A percentile compares a stretch with the other conserved stretches of the same genome.
Conservation (phyloP, 2,329 filamentous ascomycete species). For the Alternaria metachromatica region DNA sequence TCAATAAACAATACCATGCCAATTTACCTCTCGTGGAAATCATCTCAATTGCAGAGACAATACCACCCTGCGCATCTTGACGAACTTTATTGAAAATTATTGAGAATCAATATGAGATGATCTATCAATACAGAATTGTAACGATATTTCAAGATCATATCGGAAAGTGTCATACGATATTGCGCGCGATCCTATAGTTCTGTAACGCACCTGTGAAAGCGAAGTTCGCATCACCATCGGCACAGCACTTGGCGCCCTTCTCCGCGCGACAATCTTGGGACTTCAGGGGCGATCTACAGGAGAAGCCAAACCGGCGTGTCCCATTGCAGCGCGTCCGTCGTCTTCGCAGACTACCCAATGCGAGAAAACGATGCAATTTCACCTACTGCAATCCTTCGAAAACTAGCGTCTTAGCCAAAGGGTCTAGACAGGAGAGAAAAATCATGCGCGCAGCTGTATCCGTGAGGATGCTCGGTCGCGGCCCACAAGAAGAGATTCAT, state of each 20-base stretch:
- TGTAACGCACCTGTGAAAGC: slow-evolving; percentile 3
- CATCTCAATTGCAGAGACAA: background rate
- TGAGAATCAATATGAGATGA: background rate
- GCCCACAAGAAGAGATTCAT: background rate
- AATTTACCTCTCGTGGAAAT: background rate
- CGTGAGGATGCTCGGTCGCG: background rate
- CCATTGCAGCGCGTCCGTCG: background rate
- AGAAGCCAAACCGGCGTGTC: slow-evolving; percentile 1
- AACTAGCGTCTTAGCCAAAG: background rate
- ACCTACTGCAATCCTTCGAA: background rate
- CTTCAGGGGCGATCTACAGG: slow-evolving; percentile 20
- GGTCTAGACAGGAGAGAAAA: background rate
- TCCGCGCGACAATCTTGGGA: background rate
- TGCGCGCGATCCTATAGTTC: slow-evolving; percentile 1
- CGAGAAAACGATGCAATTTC: background rate
- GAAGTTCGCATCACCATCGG: slow-evolving; percentile 4
- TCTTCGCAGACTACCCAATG: background rate
- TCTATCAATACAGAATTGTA: background rate
- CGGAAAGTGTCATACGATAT: background rate
- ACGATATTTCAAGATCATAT: background rate
- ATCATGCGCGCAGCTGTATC: background rate
- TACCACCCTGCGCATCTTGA: background rate
- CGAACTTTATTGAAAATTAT: background rate
- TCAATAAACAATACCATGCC: background rate
- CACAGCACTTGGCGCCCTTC: slow-evolving; percentile 7